These are phyloP conservation scores for Phlebiopsis flavidoalba DNA, from an alignment of 768 basidiomycete species.

Conservation along the genomic window DNA sequence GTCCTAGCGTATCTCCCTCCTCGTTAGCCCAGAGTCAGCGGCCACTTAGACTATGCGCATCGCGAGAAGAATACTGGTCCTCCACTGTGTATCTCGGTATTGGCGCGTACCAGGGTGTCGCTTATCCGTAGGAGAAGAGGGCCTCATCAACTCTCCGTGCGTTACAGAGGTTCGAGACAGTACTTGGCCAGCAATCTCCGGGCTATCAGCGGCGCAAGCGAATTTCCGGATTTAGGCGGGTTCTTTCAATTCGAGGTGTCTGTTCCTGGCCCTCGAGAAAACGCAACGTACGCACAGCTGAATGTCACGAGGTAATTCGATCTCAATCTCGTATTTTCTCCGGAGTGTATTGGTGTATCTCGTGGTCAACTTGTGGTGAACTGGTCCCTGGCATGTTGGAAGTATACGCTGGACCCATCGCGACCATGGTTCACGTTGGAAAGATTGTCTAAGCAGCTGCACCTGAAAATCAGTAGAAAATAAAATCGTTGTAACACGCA, in stretches of 20 bases:
- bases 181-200: constrained; percentile 79
- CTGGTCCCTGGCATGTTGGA: constrained; percentile 98
- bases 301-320: constrained; percentile 80
- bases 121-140: constrained; percentile 29
- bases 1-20: constrained; percentile 16
- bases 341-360: constrained; percentile 72
- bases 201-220: constrained; percentile 76
- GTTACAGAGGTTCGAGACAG: constrained; percentile 53
- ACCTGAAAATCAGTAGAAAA: constrained; percentile 98
- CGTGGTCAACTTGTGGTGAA: constrained; percentile 77
- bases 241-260: constrained; percentile 83
- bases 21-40: constrained; percentile 42
- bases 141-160: constrained; percentile 55
- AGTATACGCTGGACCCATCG: constrained; percentile 66
- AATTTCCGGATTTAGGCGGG: constrained; percentile 76
- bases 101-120: constrained; percentile 18
- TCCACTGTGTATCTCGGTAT: constrained; percentile 35
- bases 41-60: constrained; percentile 43
- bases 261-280: constrained; percentile 62
- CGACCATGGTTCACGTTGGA: constrained; percentile 92
- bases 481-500: constrained; percentile 99
- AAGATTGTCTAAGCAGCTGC: constrained; percentile 73
- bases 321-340: constrained; percentile 84
- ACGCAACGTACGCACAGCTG: constrained; percentile 72
- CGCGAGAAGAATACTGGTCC: constrained; percentile 43